Base-by-base conservation (phyloP, 441 rosid genomes). In the Dalechampia spathulata region DNA sequence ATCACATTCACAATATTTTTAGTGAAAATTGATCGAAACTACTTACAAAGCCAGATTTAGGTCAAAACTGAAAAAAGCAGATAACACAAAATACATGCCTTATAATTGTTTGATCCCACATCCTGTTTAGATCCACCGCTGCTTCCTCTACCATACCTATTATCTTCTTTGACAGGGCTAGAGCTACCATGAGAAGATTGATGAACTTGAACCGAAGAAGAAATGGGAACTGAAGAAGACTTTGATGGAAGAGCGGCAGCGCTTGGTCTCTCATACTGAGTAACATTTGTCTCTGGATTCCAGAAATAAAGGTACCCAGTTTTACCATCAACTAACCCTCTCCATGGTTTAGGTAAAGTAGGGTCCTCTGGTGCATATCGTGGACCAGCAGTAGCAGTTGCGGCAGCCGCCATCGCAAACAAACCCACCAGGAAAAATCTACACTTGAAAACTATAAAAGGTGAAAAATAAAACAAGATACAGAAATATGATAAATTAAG, bases 331-430 rank as follows among this genome's bases (percentile, higher is more conserved):
- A 87, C 94, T 17, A 90, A 77, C 15, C 97, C 96, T 70, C 73
- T 87, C 97, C 97, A 90, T 28, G 96, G 97, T 65, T 87, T 87
- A 32, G 97, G 94, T 6, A 90, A 94, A 40, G 85, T 74, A 5
- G 97, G 96, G 51, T 90, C 97, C 40, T 87, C 91, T 0, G 94
- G 96, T 15, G 97, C 94, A 71, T 83, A 90, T 37, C 94, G 78
- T 14, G 88, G 83, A 55, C 72, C 77, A 49, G 81, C 80, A 51
- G 86, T 72, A 5, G 85, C 85, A 32, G 88, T 72, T 3, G 34
- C 34, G 8, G 34, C 8, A 37, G 90, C 90, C 62, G 96, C 87
- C 89, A 83, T 87, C 25, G 38, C 53, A 64, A 61, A 22, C n/a
- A 41, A 39, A 49, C 32, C 15, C 36, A 64, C 47, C 17, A 52